Evolutionary conservation across 768 basidiomycete species (phyloP).

Genomic region (Suillus sp.): DNA sequence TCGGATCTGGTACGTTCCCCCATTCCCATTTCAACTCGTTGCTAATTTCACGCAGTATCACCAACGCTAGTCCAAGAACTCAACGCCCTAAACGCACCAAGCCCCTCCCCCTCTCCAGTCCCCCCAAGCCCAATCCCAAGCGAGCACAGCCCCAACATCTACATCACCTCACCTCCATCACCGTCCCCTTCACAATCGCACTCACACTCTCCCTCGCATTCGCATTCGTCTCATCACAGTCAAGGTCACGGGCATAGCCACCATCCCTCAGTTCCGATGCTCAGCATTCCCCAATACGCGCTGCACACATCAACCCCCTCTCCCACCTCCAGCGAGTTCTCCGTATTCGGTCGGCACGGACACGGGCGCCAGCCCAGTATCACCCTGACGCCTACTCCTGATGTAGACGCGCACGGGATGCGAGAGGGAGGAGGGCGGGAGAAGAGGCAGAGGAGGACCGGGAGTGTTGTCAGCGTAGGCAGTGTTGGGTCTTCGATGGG

Average conservation of each 20-base stretch:
- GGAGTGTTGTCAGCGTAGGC: slow-evolving; percentile 7
- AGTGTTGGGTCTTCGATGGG: slow-evolving; percentile 2
- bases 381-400: slow-evolving; percentile 25
- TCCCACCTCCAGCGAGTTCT: slow-evolving; percentile 28
- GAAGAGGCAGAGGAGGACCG: slow-evolving; percentile 30
- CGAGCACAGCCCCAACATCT: slow-evolving; percentile 62
- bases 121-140: slow-evolving; percentile 16
- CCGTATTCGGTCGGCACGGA: slow-evolving; percentile 23
- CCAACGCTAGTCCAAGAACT: slow-evolving; percentile 28
- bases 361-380: slow-evolving; percentile 36
- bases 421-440: slow-evolving; percentile 21
- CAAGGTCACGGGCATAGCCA: not conserved
- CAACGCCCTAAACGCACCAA: slow-evolving; percentile 30
- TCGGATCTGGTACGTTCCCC: slow-evolving; percentile 51
- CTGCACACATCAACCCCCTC: slow-evolving; percentile 33
- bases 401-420: slow-evolving; percentile 18
- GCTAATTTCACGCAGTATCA: slow-evolving; percentile 17
- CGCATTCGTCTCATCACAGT: slow-evolving; percentile 17
- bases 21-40: not conserved
- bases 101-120: slow-evolving; percentile 31
- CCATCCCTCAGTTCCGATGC: slow-evolving; percentile 33
- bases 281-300: slow-evolving; percentile 28
- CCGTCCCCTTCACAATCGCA: slow-evolving; percentile 19
- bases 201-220: slow-evolving; percentile 10
- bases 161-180: slow-evolving; percentile 64